Evolutionary conservation across 208 protist species (phyloP).

Genomic region (Trypanosoma caninum): DNA sequence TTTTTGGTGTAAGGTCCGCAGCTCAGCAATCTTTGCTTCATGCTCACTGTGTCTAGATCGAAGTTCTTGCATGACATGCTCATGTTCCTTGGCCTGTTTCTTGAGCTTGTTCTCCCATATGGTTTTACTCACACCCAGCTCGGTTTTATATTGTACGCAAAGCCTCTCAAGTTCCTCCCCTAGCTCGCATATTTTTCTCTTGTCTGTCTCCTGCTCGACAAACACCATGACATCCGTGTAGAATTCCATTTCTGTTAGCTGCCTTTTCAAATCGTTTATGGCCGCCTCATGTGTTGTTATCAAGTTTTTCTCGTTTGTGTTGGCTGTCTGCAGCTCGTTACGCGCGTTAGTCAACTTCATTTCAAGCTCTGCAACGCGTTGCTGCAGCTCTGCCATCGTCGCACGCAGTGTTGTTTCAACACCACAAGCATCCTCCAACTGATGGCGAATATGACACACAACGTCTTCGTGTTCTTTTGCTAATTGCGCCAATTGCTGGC

Average conservation of each 20-base stretch:
- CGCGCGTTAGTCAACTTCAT: not conserved
- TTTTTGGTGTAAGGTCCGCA: not conserved
- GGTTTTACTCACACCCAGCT: not conserved
- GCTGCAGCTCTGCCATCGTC: not conserved
- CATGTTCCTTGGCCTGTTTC: not conserved
- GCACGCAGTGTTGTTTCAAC: not conserved
- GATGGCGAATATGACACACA: not conserved
- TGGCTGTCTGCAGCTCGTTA: not conserved
- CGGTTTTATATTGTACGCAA: not conserved
- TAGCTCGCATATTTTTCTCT: not conserved
- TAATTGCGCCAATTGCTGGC: constrained; percentile 1
- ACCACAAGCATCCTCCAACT: not conserved
- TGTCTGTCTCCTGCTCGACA: not conserved
- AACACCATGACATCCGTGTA: constrained; percentile 1
- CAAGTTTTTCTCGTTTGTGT: not conserved
- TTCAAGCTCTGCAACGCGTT: constrained; percentile 8
- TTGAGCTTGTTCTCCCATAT: not conserved
- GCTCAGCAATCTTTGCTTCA: not conserved
- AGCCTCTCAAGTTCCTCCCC: constrained; percentile 11
- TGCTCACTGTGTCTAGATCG: not conserved
- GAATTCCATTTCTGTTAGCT: constrained; percentile 1
- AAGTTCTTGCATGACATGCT: not conserved
- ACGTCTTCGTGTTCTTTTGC: not conserved
- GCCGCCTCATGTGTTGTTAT: constrained; percentile 2
- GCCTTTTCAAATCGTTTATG: not conserved